Evolutionary conservation across 2,329 filamentous ascomycete genomes (phyloP).

Genomic region (Cordyceps militaris): DNA sequence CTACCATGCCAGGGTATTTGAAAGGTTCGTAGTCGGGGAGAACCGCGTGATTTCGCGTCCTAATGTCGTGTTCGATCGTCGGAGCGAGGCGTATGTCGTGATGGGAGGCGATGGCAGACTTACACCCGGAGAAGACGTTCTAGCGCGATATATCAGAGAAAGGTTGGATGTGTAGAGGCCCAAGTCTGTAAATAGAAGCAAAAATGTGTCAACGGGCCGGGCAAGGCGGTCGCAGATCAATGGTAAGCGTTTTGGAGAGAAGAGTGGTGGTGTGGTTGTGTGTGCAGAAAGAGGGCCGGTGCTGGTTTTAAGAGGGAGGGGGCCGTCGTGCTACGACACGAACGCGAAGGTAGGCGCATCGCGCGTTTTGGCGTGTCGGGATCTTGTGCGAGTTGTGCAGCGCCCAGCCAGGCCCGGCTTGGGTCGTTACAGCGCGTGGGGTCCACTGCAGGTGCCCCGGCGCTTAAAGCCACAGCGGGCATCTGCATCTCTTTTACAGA

Average conservation of each 20-base stretch:
- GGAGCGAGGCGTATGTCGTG: background rate
- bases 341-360: slow-evolving; percentile 11
- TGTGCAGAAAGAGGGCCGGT: slow-evolving; percentile 7
- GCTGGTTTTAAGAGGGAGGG: slow-evolving; percentile 13
- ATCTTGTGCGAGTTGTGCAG: background rate
- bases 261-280: slow-evolving; percentile 1
- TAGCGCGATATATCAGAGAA: background rate
- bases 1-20: background rate
- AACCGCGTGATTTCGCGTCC: slow-evolving; percentile 11
- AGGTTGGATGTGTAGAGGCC: slow-evolving; percentile 1
- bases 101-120: slow-evolving; percentile 1
- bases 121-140: slow-evolving; percentile 1
- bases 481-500: too few relatives aligned
- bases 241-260: background rate
- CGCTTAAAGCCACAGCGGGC: background rate
- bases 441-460: background rate
- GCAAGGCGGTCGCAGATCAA: slow-evolving; percentile 11
- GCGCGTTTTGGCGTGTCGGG: slow-evolving; percentile 13
- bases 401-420: background rate
- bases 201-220: slow-evolving; percentile 8
- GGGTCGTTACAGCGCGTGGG: background rate
- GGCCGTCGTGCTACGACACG: too few relatives aligned
- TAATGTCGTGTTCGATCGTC: background rate
- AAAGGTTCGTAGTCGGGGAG: background rate
- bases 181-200: slow-evolving; percentile 11